Conservation (phyloP, 768 basidiomycete species). For the Lactifluus rugatus region DNA sequence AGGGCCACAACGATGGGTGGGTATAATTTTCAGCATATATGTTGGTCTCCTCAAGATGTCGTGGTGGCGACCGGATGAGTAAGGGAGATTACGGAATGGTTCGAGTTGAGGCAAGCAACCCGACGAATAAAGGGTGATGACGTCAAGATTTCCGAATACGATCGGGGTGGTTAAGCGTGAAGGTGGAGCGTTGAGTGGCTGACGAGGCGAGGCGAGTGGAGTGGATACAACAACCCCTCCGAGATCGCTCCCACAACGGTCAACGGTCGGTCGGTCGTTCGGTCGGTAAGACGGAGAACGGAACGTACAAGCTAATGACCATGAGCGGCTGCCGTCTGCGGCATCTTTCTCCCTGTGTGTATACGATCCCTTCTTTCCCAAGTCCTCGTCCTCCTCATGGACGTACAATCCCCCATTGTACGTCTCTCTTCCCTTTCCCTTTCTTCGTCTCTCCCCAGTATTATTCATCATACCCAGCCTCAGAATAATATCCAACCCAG, state of each 20-base stretch:
- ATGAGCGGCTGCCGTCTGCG: slow-evolving; percentile 13
- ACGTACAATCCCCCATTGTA: slow-evolving; percentile 11
- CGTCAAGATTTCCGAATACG: slow-evolving; percentile 14
- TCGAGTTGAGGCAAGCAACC: not conserved
- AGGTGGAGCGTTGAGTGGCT: slow-evolving; percentile 11
- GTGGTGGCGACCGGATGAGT: not conserved
- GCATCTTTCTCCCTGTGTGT: slow-evolving; percentile 10
- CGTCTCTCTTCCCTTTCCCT: not conserved
- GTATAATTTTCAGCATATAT: too few relatives aligned
- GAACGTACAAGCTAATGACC: not conserved
- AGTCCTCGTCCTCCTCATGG: slow-evolving; percentile 11
- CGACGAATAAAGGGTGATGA: slow-evolving; percentile 17
- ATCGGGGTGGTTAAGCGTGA: slow-evolving; percentile 11
- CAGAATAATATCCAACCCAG: not conserved
- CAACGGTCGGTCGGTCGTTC: slow-evolving; percentile 4
- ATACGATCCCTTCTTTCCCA: slow-evolving; percentile 5
- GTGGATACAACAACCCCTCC: slow-evolving; percentile 9
- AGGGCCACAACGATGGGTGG: too few relatives aligned
- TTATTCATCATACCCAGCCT: slow-evolving; percentile 1
- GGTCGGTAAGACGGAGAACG: not conserved
- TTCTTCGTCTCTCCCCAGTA: not conserved
- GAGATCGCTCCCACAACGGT: slow-evolving; percentile 3
- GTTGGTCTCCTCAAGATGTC: too few relatives aligned
- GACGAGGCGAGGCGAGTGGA: slow-evolving; percentile 7
- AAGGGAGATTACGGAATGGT: not conserved